Percentiles rank a stretch among this genome's conserved stretches.
These are phyloP conservation scores for Trametes pubescens DNA, from an alignment of 1,284 basidiomycete genomes.

Conservation along the genomic window DNA sequence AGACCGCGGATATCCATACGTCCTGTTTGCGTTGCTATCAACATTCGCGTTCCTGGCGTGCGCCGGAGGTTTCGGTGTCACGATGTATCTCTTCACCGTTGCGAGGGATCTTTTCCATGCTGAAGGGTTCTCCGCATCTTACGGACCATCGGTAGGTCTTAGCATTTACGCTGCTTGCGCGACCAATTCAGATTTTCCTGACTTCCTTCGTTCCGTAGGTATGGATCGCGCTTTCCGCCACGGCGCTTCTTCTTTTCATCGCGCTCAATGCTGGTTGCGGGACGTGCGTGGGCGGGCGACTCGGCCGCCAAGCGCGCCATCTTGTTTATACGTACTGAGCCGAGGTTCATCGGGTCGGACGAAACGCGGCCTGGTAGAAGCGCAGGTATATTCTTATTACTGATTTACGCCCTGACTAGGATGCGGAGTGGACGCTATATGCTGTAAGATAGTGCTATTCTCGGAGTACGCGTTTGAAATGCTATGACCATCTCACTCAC, in stretches of 20 bases:
- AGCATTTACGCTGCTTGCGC: background rate
- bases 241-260: slow-evolving; percentile 34
- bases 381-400: slow-evolving; percentile 19
- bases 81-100: slow-evolving; percentile 40
- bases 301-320: slow-evolving; percentile 33
- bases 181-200: background rate
- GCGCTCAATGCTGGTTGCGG: slow-evolving; percentile 43
- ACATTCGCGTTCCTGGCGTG: slow-evolving; percentile 37
- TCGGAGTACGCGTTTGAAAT: background rate
- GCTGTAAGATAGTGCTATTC: slow-evolving; percentile 4
- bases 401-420: slow-evolving; percentile 18
- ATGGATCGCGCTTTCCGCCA: slow-evolving; percentile 44
- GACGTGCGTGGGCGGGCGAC: slow-evolving; percentile 40
- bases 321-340: slow-evolving; percentile 32
- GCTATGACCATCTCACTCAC: background rate
- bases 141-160: slow-evolving; percentile 40
- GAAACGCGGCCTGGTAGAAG: background rate
- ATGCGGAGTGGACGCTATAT: background rate
- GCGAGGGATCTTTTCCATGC: slow-evolving; percentile 35
- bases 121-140: slow-evolving; percentile 34
- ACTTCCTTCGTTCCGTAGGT: slow-evolving; percentile 29
- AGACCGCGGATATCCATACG: slow-evolving; percentile 35
- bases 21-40: slow-evolving; percentile 37
- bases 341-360: background rate
- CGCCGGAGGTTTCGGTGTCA: slow-evolving; percentile 37